These are phyloP conservation scores for Priceomyces fermenticarens DNA, from an alignment of 805 yeast species.

Conservation along the genomic window DNA sequence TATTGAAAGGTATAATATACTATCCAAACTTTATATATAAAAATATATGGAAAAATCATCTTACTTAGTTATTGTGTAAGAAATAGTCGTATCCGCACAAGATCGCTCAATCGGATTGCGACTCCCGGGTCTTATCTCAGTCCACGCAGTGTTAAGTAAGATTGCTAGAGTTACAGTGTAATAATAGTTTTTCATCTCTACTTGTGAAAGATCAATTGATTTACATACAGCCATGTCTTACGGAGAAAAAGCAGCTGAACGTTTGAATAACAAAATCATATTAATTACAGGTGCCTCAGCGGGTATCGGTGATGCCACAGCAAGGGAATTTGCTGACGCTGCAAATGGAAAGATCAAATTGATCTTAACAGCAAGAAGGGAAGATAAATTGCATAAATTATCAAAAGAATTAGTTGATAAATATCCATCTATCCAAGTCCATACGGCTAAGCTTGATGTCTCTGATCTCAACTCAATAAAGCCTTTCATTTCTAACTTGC, in stretches of 20 bases:
- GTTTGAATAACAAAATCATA: slow-evolving; percentile 75
- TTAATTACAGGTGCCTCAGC: slow-evolving; percentile 96
- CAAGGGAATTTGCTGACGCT: slow-evolving; percentile 77
- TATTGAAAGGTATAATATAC: slow-evolving; percentile 9
- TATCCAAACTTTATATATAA: slow-evolving; percentile 6
- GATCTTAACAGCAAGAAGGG: slow-evolving; percentile 76
- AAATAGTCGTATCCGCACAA: background rate
- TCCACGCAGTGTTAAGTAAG: background rate
- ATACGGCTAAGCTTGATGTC: slow-evolving; percentile 52
- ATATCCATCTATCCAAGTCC: slow-evolving; percentile 54
- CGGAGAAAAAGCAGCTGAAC: slow-evolving; percentile 72
- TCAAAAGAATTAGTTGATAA: slow-evolving; percentile 43
- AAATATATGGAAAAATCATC: slow-evolving; percentile 8
- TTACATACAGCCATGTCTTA: slow-evolving; percentile 47
- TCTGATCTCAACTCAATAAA: slow-evolving; percentile 39
- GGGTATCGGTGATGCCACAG: slow-evolving; percentile 94
- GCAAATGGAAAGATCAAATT: slow-evolving; percentile 69
- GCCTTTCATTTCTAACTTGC: slow-evolving; percentile 52
- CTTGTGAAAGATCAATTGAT: background rate
- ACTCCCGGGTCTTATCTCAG: background rate
- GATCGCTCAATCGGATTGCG: slow-evolving; percentile 2
- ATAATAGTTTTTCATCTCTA: too few relatives aligned
- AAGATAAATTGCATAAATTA: slow-evolving; percentile 53
- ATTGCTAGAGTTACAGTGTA: too few relatives aligned
- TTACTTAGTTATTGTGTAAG: background rate